Base-by-base conservation (phyloP, 179 eudicot species). In the Drosera spatulata region DNA sequence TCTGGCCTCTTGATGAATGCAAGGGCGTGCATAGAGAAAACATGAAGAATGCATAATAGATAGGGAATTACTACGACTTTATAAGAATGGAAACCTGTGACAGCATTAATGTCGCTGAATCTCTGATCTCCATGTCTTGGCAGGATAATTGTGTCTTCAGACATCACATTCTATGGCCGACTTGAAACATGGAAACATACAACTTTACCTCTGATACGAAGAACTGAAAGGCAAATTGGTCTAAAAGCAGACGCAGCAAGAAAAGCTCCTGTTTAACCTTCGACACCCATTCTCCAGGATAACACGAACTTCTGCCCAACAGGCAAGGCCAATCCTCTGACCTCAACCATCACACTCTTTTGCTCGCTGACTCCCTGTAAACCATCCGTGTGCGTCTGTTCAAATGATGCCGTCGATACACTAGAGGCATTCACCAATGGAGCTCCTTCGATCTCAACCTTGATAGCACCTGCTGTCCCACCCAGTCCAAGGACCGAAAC, bases 271-370 rank as follows among this genome's bases (percentile, higher is more conserved):
- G 54, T 56, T 74, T 62, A 76, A 61, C 55, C 69, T 52, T 63
- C 59, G 46, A 60, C 62, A 6, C 82, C 85, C 84, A 91, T 74
- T 67, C 79, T 83, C 97, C 97, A 91, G 3, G 94, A 70, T 81
- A 91, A 67, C 0, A 74, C 69, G 45, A 91, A 91, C 42, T 83
- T 85, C 73, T 85, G 83, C 51, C 96, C 97, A 8, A 91, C 22
- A 11, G 87, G 82, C 76, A 91, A 60, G 46, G 86, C 67, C 77
- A 91, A 61, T 59, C 97, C 97, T 47, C 73, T 82, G 49, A 91
- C 70, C 61, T 83, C 80, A 39, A 91, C 88, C 82, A 80, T 79
- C 74, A 80, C 75, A 53, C 74, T 80, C 77, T 75, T 87, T 75
- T 53, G 77, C 63, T 45, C 70, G 12, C 66, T 79, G 7, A 65